A percentile compares a stretch with the other conserved stretches of the same genome.
These are phyloP conservation scores for Trichopus zeylanicus DNA, from an alignment of 116 monocot genomes.

Conservation along the genomic window DNA sequence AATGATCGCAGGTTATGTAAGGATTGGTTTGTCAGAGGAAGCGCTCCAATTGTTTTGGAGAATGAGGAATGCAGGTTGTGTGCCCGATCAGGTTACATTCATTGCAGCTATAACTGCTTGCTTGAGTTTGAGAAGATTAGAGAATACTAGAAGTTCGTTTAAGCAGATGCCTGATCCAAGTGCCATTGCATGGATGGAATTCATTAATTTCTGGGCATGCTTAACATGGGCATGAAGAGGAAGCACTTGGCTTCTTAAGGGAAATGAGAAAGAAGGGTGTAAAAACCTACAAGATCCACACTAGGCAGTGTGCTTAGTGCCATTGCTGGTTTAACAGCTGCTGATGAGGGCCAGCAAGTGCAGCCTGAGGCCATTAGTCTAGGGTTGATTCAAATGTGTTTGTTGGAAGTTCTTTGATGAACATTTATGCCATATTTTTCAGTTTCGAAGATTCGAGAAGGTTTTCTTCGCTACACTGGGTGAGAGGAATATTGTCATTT, in stretches of 20 bases:
- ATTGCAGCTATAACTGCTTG: constrained; percentile 44
- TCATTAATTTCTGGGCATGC: constrained; percentile 53
- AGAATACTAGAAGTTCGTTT: constrained; percentile 24
- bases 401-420: constrained; percentile 56
- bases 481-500: constrained; percentile 44
- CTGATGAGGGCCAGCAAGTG: constrained; percentile 28
- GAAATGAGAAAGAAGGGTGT: constrained; percentile 42
- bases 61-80: constrained; percentile 26
- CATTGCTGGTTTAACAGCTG: constrained; percentile 26
- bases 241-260: constrained; percentile 38
- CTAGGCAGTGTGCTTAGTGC: constrained; percentile 64
- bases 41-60: constrained; percentile 35
- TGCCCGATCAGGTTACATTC: constrained; percentile 26
- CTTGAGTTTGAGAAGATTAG: constrained; percentile 24
- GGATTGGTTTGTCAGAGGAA: constrained; percentile 20
- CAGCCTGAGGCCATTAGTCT: constrained; percentile 44
- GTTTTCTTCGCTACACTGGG: constrained; percentile 20
- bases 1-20: constrained; percentile 50
- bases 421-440: constrained; percentile 53
- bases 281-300: constrained; percentile 51
- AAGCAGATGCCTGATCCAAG: constrained; percentile 21
- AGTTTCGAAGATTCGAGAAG: constrained; percentile 33
- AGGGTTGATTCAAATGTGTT: constrained; percentile 59
- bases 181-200: constrained; percentile 55
- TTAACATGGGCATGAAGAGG: constrained; percentile 37